A percentile compares a stretch with the other conserved stretches of the same genome.
Conservation (phyloP, 148 eudicot genomes). For the Beta vulgaris region DNA sequence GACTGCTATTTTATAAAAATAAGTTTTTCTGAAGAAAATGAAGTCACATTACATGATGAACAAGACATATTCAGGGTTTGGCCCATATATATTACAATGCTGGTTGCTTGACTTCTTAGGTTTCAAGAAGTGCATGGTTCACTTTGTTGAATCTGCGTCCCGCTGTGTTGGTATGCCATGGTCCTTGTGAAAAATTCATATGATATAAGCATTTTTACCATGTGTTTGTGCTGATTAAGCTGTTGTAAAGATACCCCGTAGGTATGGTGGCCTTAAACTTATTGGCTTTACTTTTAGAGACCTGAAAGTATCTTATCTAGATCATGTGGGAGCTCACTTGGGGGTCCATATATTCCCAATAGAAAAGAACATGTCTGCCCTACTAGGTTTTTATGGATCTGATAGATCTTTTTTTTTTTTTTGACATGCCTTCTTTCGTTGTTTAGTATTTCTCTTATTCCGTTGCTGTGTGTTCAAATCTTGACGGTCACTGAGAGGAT, state of each 20-base stretch:
- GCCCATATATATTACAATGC: neutral
- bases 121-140: neutral
- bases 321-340: too few relatives aligned
- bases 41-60: neutral
- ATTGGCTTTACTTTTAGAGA: neutral
- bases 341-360: too few relatives aligned
- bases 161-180: too few relatives aligned
- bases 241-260: neutral
- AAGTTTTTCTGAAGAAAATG: neutral
- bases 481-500: neutral
- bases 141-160: neutral
- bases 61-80: neutral
- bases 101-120: neutral
- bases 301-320: neutral
- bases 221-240: neutral
- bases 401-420: neutral
- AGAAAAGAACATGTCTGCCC: too few relatives aligned
- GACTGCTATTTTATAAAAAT: too few relatives aligned
- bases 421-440: neutral
- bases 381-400: neutral
- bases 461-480: neutral
- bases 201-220: neutral
- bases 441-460: neutral
- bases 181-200: neutral
- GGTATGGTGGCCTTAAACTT: neutral